These are phyloP conservation scores for Myxozyma geophila DNA, from an alignment of 805 yeast species.

Conservation along the genomic window DNA sequence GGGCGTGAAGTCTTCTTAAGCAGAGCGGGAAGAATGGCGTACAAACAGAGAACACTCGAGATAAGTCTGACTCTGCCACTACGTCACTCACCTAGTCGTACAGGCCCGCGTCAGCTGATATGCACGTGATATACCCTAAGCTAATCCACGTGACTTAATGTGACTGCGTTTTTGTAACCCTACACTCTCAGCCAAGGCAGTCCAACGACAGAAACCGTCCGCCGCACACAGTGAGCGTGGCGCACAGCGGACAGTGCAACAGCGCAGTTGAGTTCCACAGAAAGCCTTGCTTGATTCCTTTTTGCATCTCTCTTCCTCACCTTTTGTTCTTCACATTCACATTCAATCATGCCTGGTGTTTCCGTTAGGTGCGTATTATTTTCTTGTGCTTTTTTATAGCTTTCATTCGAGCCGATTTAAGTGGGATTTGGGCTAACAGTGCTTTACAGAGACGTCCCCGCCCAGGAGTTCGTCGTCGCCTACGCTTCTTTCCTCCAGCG, in stretches of 20 bases:
- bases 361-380: slow-evolving; percentile 87
- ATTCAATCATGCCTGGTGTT: slow-evolving; percentile 82
- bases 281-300: slow-evolving; percentile 1
- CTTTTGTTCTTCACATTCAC: neutral
- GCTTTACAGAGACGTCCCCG: slow-evolving; percentile 93
- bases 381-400: neutral
- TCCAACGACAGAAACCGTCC: neutral
- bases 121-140: neutral
- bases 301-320: neutral
- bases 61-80: slow-evolving; percentile 4
- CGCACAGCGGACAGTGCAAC: neutral
- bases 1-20: neutral
- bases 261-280: neutral
- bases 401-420: neutral
- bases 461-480: slow-evolving; percentile 99
- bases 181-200: neutral
- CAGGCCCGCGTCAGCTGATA: neutral
- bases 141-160: neutral
- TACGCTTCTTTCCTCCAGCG: slow-evolving; percentile 99
- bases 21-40: neutral
- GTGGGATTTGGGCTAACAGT: too few relatives aligned
- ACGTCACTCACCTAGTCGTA: slow-evolving; percentile 1
- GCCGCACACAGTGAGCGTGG: slow-evolving; percentile 7
- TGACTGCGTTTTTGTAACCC: slow-evolving; percentile 17
- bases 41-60: slow-evolving; percentile 3